phyloP scores from a whole-genome alignment of 176 grass and related monocot genomes.

The Dactylis glomerata region DNA sequence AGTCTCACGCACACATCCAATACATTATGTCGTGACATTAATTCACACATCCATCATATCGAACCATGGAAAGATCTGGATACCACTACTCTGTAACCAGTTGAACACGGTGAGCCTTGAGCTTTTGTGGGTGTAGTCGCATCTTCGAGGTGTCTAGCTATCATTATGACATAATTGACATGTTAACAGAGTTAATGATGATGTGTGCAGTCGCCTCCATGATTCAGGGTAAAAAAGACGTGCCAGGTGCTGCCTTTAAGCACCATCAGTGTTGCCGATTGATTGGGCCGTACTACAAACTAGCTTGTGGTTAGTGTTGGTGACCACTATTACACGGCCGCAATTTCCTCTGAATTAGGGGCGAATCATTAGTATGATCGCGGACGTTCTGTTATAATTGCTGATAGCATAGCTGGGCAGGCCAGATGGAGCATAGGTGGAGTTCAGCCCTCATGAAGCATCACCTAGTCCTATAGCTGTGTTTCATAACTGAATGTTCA shows the following conservation, averaged over 20 bases:
- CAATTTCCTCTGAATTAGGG: not conserved
- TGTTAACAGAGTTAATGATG: not conserved
- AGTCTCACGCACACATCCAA: not conserved
- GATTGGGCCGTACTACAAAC: constrained; percentile 29
- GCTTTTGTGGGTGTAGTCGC: not conserved
- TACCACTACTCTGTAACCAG: not conserved
- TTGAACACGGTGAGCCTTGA: not conserved
- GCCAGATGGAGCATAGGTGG: not conserved
- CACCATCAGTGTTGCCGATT: not conserved
- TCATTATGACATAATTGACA: not conserved
- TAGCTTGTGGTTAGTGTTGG: not conserved
- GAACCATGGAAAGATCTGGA: not conserved
- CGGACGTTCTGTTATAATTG: not conserved
- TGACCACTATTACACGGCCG: not conserved
- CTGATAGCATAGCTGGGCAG: not conserved
- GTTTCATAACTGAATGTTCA: not conserved
- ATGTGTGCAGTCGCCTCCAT: not conserved
- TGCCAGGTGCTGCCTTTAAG: constrained; percentile 20
- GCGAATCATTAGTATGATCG: not conserved
- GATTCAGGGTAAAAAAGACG: constrained; percentile 4
- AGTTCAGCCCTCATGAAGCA: not conserved
- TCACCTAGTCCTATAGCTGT: not conserved
- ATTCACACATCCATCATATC: not conserved
- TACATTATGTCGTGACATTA: not conserved
- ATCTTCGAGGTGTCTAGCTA: constrained; percentile 3